Conservation (phyloP, 805 yeast species). For the Candida rishiriensis region DNA sequence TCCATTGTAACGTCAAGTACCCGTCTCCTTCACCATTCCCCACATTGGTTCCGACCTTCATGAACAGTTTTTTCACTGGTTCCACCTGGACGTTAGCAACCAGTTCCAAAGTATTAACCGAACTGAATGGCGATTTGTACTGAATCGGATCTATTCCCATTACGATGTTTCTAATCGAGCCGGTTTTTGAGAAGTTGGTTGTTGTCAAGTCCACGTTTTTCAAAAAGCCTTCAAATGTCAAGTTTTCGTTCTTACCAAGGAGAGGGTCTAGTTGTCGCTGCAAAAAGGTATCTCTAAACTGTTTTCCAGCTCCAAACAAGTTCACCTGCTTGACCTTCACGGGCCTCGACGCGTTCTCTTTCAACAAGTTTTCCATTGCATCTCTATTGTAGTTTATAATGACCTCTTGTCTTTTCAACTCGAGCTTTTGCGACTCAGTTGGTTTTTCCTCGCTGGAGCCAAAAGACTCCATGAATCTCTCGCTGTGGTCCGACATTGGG, state of each 20-base stretch:
- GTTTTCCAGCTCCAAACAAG: slow-evolving; percentile 40
- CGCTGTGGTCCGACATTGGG: slow-evolving; percentile 14
- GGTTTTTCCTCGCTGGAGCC: slow-evolving; percentile 4
- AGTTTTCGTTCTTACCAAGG: slow-evolving; percentile 25
- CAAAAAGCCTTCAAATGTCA: slow-evolving; percentile 39
- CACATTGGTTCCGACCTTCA: slow-evolving; percentile 91
- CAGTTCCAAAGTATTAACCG: slow-evolving; percentile 23
- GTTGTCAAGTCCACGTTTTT: slow-evolving; percentile 39
- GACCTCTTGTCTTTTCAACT: slow-evolving; percentile 25
- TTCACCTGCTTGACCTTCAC: slow-evolving; percentile 41
- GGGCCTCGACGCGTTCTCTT: slow-evolving; percentile 35
- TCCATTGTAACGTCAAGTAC: slow-evolving; percentile 67
- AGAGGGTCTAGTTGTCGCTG: slow-evolving; percentile 45
- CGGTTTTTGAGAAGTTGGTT: slow-evolving; percentile 39
- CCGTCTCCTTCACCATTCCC: slow-evolving; percentile 98
- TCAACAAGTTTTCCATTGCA: slow-evolving; percentile 26
- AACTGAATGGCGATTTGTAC: slow-evolving; percentile 12
- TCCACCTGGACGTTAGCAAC: slow-evolving; percentile 27
- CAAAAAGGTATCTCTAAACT: slow-evolving; percentile 43
- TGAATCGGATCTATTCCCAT: slow-evolving; percentile 27
- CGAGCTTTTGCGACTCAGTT: slow-evolving; percentile 15
- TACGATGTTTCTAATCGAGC: slow-evolving; percentile 39
- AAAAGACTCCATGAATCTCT: slow-evolving; percentile 21
- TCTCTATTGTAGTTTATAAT: slow-evolving; percentile 25
- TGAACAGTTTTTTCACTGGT: slow-evolving; percentile 68